These are phyloP conservation scores for Plasmopara viticola DNA, from an alignment of 352 stramenopile genomes.

Conservation along the genomic window DNA sequence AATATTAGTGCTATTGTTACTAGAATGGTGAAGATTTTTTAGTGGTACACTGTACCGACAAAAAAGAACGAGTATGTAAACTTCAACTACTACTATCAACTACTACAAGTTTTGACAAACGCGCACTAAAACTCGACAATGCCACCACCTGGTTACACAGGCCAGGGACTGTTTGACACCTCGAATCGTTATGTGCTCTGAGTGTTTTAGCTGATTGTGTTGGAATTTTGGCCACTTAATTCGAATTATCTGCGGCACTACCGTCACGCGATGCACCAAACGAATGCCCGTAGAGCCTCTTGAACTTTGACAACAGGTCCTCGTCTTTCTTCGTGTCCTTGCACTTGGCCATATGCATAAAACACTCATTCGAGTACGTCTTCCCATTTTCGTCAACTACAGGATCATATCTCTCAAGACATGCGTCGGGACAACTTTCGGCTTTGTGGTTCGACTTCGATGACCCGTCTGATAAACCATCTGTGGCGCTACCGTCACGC, in stretches of 20 bases:
- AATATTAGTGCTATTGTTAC: no score
- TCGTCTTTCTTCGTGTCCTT: slow-evolving; percentile 20
- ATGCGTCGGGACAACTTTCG: slow-evolving; percentile 23
- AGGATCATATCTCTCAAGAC: slow-evolving; percentile 32
- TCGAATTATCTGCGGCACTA: not conserved
- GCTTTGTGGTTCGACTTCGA: slow-evolving; percentile 5
- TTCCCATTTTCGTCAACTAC: slow-evolving; percentile 29
- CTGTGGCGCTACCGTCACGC: slow-evolving; percentile 2
- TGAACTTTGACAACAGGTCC: slow-evolving; percentile 10
- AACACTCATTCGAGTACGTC: slow-evolving; percentile 36
- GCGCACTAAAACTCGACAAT: no score
- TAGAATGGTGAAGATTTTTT: no score
- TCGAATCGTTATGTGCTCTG: no score
- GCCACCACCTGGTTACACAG: no score
- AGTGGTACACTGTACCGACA: no score
- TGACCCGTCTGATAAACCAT: slow-evolving; percentile 6
- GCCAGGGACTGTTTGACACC: no score
- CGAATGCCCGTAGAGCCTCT: slow-evolving; percentile 13
- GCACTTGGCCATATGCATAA: slow-evolving; percentile 32
- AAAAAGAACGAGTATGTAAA: no score
- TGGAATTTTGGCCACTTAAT: no score
- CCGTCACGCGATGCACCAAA: slow-evolving; percentile 12
- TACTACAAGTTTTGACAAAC: no score
- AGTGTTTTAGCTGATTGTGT: no score
- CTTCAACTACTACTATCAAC: no score